Conservation (phyloP, 176 grass and related monocot species). For the Carex kokanica region DNA sequence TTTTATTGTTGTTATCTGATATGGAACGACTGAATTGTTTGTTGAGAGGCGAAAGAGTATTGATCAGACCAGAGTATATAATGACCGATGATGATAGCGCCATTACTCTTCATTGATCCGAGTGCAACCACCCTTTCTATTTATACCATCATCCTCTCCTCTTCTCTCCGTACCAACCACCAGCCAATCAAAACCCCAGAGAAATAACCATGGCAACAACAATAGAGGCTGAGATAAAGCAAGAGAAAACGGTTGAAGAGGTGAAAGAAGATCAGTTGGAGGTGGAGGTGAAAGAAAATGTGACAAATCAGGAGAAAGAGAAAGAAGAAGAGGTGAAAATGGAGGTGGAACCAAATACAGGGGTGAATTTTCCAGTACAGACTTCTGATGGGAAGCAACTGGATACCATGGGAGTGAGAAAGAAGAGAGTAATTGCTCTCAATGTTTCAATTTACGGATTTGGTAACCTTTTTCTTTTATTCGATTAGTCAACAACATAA, state of each 20-base stretch:
- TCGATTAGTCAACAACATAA: not conserved
- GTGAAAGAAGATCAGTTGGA: not conserved
- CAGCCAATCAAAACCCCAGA: not conserved
- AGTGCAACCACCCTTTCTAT: constrained; percentile 16
- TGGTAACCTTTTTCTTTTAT: constrained; percentile 1
- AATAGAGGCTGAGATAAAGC: not conserved
- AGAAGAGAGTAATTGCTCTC: constrained; percentile 23
- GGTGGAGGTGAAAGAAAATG: constrained; percentile 10
- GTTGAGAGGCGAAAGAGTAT: not conserved
- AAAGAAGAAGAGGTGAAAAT: constrained; percentile 27
- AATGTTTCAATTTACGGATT: constrained; percentile 37
- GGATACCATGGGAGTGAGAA: constrained; percentile 25
- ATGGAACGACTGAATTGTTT: too few relatives aligned
- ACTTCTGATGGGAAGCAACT: constrained; percentile 23
- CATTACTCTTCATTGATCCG: constrained; percentile 8
- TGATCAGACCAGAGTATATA: not conserved
- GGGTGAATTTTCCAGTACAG: constrained; percentile 19
- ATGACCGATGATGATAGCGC: not conserved
- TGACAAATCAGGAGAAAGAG: not conserved
- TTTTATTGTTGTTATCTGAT: not conserved
- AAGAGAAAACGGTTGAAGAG: not conserved
- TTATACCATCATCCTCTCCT: constrained; percentile 6
- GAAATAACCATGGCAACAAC: constrained; percentile 17
- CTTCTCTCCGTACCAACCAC: not conserved
- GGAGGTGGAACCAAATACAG: constrained; percentile 16